A percentile compares a stretch with the other conserved stretches of the same genome.
Evolutionary conservation across 83 land plant genomes (phyloP).

Genomic region (Thuja plicata): DNA sequence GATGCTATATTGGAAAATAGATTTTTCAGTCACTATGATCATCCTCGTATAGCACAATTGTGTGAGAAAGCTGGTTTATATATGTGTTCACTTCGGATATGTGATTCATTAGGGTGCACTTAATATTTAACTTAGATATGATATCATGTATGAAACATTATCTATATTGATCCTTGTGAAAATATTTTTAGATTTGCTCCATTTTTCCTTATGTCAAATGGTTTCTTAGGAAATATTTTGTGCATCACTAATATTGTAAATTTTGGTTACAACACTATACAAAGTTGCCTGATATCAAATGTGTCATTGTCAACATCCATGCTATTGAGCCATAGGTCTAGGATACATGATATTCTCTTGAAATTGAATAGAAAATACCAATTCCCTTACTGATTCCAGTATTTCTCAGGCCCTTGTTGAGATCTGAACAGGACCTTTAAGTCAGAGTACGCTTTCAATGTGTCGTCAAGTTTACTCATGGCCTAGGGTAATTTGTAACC

Average conservation of each 20-base stretch:
- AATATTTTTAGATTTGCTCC: neutral
- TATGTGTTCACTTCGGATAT: conserved; percentile 85
- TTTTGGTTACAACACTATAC: too few relatives aligned
- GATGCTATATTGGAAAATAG: conserved; percentile 98
- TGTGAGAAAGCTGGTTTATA: conserved; percentile 94
- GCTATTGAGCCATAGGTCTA: conserved; percentile 97
- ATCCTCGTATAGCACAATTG: too few relatives aligned
- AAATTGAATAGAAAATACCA: neutral
- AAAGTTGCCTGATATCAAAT: conserved; percentile 95
- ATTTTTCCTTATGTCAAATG: neutral
- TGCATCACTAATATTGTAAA: too few relatives aligned
- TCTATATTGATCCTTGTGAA: neutral
- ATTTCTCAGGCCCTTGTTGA: conserved; percentile 86
- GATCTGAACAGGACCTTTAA: too few relatives aligned
- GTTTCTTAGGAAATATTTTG: too few relatives aligned
- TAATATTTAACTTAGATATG: neutral
- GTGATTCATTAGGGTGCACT: neutral
- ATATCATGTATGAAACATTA: too few relatives aligned
- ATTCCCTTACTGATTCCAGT: too few relatives aligned
- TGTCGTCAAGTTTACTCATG: too few relatives aligned
- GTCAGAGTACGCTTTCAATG: too few relatives aligned
- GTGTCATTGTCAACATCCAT: conserved; percentile 97
- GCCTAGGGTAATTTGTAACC: too few relatives aligned
- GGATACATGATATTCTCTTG: neutral
- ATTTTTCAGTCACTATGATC: conserved; percentile 95